These are phyloP conservation scores for Sistotremastrum niveocremeum DNA, from an alignment of 768 basidiomycete species.

Conservation along the genomic window DNA sequence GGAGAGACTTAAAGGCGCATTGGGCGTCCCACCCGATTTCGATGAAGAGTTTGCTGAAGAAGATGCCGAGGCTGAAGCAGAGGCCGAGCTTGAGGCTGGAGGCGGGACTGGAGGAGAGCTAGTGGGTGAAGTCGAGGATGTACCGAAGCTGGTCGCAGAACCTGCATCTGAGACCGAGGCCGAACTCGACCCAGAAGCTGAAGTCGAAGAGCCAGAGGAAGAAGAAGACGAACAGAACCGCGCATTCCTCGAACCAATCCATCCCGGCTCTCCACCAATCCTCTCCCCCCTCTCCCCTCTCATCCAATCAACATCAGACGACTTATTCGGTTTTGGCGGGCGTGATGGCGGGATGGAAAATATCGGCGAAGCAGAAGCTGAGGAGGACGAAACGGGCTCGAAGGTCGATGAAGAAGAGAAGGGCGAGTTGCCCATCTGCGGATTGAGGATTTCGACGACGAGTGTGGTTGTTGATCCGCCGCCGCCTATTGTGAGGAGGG, in stretches of 20 bases:
- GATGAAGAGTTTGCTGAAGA: constrained; percentile 28
- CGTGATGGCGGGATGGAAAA: constrained; percentile 6
- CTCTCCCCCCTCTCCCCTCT: neutral
- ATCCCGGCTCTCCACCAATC: constrained; percentile 4
- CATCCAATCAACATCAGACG: neutral
- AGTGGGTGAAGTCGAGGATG: too few species aligned
- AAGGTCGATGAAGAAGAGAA: too few species aligned
- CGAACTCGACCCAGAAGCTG: neutral
- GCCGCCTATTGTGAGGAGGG: too few species aligned
- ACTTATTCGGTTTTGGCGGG: neutral
- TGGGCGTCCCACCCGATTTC: constrained; percentile 79
- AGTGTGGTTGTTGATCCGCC: too few species aligned
- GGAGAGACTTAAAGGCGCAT: constrained; percentile 79
- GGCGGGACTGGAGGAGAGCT: constrained; percentile 2
- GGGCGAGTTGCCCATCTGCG: too few species aligned
- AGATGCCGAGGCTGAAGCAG: constrained; percentile 29
- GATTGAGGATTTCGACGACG: too few species aligned
- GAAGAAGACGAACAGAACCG: constrained; percentile 15
- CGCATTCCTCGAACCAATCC: constrained; percentile 20
- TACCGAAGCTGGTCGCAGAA: too few species aligned
- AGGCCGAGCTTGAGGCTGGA: neutral
- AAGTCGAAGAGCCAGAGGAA: constrained; percentile 2
- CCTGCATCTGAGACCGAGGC: constrained; percentile 12
- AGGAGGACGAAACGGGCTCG: too few species aligned
- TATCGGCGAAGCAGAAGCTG: constrained; percentile 3